These are phyloP conservation scores for Sporobolomyces phaffii DNA, from an alignment of 768 basidiomycete genomes.

Conservation along the genomic window DNA sequence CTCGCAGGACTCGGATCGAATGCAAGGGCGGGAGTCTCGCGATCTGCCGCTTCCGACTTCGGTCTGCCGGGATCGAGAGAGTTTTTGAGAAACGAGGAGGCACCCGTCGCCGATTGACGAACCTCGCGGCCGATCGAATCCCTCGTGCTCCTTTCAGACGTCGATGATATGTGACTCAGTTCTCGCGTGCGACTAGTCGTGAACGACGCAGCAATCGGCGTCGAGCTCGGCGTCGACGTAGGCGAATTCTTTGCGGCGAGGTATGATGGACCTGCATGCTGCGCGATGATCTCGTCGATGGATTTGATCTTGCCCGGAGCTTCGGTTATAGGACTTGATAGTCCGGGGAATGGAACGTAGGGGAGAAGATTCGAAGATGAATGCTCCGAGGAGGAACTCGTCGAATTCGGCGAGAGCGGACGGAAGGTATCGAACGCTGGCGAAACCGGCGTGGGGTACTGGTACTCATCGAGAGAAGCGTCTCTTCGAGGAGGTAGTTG, in stretches of 20 bases:
- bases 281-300: constrained; percentile 37
- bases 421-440: background rate
- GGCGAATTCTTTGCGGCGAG: background rate
- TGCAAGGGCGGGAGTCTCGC: background rate
- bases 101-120: no score
- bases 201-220: background rate
- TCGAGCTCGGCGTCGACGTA: background rate
- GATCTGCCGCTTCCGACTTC: background rate
- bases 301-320: constrained; percentile 17
- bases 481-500: background rate
- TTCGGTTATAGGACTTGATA: no score
- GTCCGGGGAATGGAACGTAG: background rate
- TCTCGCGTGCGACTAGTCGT: constrained; percentile 13
- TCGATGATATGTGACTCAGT: background rate
- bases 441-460: background rate
- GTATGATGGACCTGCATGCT: constrained; percentile 11
- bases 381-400: background rate
- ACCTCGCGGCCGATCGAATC: background rate
- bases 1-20: background rate
- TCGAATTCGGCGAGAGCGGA: background rate
- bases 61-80: no score
- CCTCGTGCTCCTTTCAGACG: background rate
- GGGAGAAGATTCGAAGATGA: background rate
- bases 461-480: background rate
- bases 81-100: no score